A percentile compares a stretch with the other conserved stretches of the same genome.
Evolutionary conservation across 306 rosid species (phyloP).

Genomic region (Begonia loranthoides): DNA sequence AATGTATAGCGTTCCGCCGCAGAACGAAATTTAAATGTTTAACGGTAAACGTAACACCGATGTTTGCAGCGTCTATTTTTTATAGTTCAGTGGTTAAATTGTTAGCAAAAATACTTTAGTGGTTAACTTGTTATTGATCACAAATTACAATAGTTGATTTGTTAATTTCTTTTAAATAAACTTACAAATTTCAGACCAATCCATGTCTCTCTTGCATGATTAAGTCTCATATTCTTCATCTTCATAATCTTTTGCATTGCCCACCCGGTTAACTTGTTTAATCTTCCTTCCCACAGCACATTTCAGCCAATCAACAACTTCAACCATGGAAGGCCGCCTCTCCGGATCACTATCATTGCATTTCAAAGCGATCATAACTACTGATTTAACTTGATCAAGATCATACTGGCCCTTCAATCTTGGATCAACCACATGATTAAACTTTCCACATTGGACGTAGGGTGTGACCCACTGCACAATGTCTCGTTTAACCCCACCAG

Average conservation of each 20-base stretch:
- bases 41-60: no score
- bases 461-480: conserved; percentile 79
- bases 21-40: no score
- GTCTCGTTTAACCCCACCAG: conserved; percentile 63
- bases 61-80: no score
- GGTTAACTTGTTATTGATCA: no score
- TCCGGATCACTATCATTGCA: conserved; percentile 40
- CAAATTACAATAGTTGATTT: no score
- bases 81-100: no score
- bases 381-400: conserved; percentile 23
- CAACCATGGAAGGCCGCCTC: conserved; percentile 42
- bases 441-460: conserved; percentile 29
- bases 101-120: no score
- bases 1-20: no score
- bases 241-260: conserved; percentile 3
- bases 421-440: conserved; percentile 45
- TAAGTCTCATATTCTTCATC: conserved; percentile 15
- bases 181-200: no score
- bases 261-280: not conserved
- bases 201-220: conserved; percentile 1
- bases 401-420: conserved; percentile 41
- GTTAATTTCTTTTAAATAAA: no score
- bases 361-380: conserved; percentile 30
- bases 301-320: conserved; percentile 51
- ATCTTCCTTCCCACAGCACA: conserved; percentile 9